These are phyloP conservation scores for Termitomyces bulborhizus DNA, from an alignment of 768 basidiomycete genomes.

Conservation along the genomic window DNA sequence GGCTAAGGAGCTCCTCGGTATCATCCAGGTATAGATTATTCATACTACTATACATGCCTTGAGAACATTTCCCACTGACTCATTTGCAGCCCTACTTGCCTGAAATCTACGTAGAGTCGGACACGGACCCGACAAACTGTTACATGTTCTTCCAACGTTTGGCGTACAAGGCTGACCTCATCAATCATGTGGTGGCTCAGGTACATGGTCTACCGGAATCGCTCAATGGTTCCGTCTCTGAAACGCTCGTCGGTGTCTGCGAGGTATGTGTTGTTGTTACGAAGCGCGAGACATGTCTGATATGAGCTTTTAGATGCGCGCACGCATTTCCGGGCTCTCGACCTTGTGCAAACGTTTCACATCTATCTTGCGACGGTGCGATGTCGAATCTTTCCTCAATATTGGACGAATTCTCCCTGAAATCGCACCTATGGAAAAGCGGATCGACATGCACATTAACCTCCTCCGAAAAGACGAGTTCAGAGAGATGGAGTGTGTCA, in stretches of 20 bases:
- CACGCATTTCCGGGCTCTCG: constrained; percentile 73
- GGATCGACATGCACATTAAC: constrained; percentile 89
- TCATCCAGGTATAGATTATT: constrained; percentile 60
- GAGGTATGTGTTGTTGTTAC: constrained; percentile 49
- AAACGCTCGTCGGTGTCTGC: constrained; percentile 88
- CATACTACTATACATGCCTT: background rate
- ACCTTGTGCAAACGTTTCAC: constrained; percentile 88
- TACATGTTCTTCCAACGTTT: constrained; percentile 93
- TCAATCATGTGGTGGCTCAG: constrained; percentile 77
- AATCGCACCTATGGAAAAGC: constrained; percentile 82
- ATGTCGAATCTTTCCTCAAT: constrained; percentile 80
- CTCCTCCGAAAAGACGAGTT: constrained; percentile 84
- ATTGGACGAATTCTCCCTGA: constrained; percentile 82
- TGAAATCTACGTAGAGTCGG: constrained; percentile 82
- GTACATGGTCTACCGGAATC: constrained; percentile 81
- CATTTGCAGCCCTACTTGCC: constrained; percentile 79
- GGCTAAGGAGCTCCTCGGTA: constrained; percentile 69
- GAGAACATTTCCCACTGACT: background rate
- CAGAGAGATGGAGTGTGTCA: constrained; percentile 88
- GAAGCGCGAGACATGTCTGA: background rate
- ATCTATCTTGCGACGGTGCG: constrained; percentile 72
- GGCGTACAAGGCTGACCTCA: constrained; percentile 79
- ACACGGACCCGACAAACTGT: constrained; percentile 82
- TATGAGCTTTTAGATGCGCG: constrained; percentile 56
- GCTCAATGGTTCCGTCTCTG: constrained; percentile 75